These are phyloP conservation scores for Lichtheimia hyalospora DNA, from an alignment of 371 early-diverging fungal genomes.

Conservation along the genomic window DNA sequence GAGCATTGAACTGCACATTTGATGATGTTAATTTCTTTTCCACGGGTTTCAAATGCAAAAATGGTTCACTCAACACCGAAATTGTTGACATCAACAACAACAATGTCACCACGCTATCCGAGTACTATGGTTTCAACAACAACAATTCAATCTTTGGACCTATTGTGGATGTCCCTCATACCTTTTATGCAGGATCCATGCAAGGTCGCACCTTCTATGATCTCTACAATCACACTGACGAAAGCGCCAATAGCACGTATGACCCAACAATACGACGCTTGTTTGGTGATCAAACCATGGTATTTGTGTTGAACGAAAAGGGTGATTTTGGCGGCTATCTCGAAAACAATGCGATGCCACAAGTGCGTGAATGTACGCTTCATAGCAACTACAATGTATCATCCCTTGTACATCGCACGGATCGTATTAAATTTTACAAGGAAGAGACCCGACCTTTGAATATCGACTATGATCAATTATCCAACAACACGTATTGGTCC, in stretches of 20 bases:
- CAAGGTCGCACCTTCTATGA: constrained; percentile 15
- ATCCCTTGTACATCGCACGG: neutral
- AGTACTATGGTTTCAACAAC: constrained; percentile 5
- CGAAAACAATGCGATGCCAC: neutral
- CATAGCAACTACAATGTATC: constrained; percentile 6
- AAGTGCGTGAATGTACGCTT: constrained; percentile 12
- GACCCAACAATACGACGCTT: neutral
- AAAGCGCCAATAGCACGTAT: neutral
- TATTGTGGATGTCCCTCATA: neutral
- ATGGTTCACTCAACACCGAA: constrained; percentile 7
- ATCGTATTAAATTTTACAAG: neutral
- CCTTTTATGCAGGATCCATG: constrained; percentile 18
- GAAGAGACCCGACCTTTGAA: neutral
- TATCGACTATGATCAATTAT: constrained; percentile 2
- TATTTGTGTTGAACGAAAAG: neutral
- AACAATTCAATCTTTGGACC: neutral
- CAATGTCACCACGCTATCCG: constrained; percentile 8
- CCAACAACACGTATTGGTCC: constrained; percentile 12
- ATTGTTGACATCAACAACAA: constrained; percentile 8
- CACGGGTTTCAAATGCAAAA: constrained; percentile 4
- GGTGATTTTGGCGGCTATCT: neutral
- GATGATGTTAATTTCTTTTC: neutral
- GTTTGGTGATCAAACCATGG: constrained; percentile 19
- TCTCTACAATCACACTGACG: constrained; percentile 1
- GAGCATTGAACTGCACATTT: constrained; percentile 8